Conservation (phyloP, 148 eudicot species). For the Bassia scoparia region DNA sequence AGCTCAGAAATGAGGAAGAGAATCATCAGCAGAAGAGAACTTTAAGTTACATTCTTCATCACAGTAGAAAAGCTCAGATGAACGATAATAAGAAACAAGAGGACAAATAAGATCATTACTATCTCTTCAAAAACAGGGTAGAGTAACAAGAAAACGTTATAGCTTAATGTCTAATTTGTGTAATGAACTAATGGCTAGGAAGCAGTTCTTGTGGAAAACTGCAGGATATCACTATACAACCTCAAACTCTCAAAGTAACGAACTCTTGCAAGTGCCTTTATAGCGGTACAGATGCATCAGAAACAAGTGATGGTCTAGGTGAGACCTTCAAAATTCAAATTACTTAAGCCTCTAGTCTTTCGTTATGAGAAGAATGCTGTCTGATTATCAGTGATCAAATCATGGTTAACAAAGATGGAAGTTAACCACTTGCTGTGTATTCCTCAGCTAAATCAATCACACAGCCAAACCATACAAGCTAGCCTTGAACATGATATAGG, state of each 20-base stretch:
- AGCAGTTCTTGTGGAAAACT: neutral
- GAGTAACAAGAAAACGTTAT: neutral
- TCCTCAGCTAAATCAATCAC: neutral
- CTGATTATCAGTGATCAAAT: neutral
- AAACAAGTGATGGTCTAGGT: neutral
- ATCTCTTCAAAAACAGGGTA: neutral
- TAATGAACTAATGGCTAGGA: neutral
- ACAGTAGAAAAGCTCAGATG: neutral
- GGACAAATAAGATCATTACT: neutral
- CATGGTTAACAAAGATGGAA: neutral
- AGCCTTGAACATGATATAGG: neutral
- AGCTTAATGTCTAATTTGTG: neutral
- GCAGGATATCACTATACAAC: neutral
- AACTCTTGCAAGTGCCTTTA: neutral
- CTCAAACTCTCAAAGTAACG: neutral
- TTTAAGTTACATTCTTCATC: neutral
- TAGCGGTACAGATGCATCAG: neutral
- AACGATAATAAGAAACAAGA: neutral
- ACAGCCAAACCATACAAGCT: no score
- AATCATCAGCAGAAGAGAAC: neutral
- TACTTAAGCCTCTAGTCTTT: neutral
- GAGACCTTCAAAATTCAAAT: neutral
- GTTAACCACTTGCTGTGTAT: neutral
- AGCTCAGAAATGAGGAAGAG: neutral
- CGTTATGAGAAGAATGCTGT: neutral